Base-by-base conservation (phyloP, 2,329 filamentous ascomycete genomes). In the Aureobasidium sp. region DNA sequence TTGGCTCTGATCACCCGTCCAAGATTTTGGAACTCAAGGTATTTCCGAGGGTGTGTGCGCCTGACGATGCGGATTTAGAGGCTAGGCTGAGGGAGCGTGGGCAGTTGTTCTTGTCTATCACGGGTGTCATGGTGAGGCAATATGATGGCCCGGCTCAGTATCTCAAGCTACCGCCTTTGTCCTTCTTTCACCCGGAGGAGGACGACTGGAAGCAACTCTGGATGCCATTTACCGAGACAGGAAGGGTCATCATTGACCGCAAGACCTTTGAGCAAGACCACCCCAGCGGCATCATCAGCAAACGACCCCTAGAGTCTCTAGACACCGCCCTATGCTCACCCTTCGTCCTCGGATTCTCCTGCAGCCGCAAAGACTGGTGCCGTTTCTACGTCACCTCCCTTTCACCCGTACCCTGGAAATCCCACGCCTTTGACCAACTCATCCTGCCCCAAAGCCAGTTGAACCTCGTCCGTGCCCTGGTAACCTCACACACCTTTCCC, bases 211-310 rank as follows among this genome's bases (percentile, higher is more conserved):
- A 25, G 2, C 51, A 55, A 20, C 37, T 55, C 20, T 55, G 36
- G 37, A 55, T 55, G 51, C 51, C 36, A 0, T 55, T 42, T n/a
- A 55, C 37, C 7, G 51, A 55, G 31, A 55, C 51, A 5, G 51
- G 51, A 14, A 25, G 51, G 3, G 37, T 55, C 8, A 55, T 55
- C 37, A 41, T 55, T 9, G 51, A 55, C 17, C 51, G 51, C 25
- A 55, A 42, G 15, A 42, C 51, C 25, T 55, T 55, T 5, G 51
- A 55, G 36, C 51, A 55, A 31, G 51, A 55, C 37, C 51, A 55
- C 8, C 51, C 51, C 8, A 55, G 51, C 37, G 51, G 51, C 15
- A 55, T 42, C 5, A 55, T 55, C 22, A 42, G 36, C 37, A 41
- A 20, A n/a, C 15, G 51, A 8, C 4, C 51, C 5, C 15, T 55